Percentiles rank a stretch among this genome's conserved stretches.
These are phyloP conservation scores for Fusarium annulatum DNA, from an alignment of 2,329 filamentous ascomycete species.

Conservation along the genomic window DNA sequence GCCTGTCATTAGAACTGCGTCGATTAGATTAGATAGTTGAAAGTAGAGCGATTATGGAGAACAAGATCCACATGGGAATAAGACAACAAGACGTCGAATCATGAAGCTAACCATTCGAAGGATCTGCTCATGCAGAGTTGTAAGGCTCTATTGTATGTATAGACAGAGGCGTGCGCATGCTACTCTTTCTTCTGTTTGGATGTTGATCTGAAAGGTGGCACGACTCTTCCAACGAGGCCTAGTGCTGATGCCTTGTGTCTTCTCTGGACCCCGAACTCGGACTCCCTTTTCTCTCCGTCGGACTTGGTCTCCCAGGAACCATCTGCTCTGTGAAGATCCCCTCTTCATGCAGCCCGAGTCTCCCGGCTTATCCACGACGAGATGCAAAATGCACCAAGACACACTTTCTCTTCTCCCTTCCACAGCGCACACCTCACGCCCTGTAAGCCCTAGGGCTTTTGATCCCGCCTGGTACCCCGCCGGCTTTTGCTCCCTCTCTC, in stretches of 20 bases:
- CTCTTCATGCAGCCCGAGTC: constrained; percentile 17
- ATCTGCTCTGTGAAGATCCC: constrained; percentile 33
- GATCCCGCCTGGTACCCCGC: constrained; percentile 27
- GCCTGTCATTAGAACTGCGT: background rate
- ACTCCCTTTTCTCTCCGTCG: background rate
- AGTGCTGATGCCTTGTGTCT: constrained; percentile 26
- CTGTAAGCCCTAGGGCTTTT: constrained; percentile 43
- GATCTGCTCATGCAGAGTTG: constrained; percentile 2
- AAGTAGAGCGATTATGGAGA: background rate
- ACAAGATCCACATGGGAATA: constrained; percentile 3
- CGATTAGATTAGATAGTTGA: background rate
- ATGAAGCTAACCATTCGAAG: background rate
- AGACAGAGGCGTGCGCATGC: background rate
- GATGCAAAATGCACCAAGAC: constrained; percentile 16
- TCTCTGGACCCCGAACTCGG: background rate
- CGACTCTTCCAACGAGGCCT: constrained; percentile 9
- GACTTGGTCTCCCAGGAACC: constrained; percentile 27
- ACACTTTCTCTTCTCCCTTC: background rate
- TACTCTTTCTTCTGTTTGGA: background rate
- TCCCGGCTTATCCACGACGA: constrained; percentile 19
- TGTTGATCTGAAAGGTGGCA: constrained; percentile 3
- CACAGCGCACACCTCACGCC: constrained; percentile 23
- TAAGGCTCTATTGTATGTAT: constrained; percentile 2
- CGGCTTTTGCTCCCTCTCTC: constrained; percentile 4
- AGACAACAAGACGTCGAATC: background rate